Evolutionary conservation across 177 flowering plant species (phyloP), one percentile per base, ranked within the genome.

Genomic region (Vitis hybrid): DNA sequence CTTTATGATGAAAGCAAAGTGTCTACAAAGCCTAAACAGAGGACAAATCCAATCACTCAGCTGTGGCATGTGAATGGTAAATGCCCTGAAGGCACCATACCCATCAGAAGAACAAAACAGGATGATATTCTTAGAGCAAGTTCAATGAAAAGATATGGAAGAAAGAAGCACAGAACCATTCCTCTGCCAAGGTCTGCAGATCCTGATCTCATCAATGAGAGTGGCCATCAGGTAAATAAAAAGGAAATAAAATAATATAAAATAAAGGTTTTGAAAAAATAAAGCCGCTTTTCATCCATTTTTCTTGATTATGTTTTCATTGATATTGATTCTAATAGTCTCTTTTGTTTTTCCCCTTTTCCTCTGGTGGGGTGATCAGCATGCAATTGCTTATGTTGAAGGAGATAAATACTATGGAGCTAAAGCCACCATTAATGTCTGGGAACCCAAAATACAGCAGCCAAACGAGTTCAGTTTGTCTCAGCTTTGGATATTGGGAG

Each of bases 401-500:
- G 94, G 97, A 71, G 97, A 84, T 15, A 87, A 84, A 76, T 91
- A 80, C 63, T 95, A 88, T 80, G 98, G 99, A 72, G 98, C 97
- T 19, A 93, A 91, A 73, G 99, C 97, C 61, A 90, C 94, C 65
- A 93, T 95, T 8, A 95, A 95, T 72, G 96, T 93, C 2, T 95
- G 99, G 99, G 87, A 91, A 66, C 98, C 99, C 50, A 86, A 78
- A 65, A 89, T 95, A 60, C 92, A 93, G 66, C 94, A 87, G 75
- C 67, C 90, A 54, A 93, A 89, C 79, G 97, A 93, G 88, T 93
- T 91, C 81, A 95, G 99, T 81, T 81, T 93, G 81, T 93, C 98
- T 59, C 99, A 95, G 82, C 73, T 95, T 11, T 95, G 99, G 99
- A 72, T 95, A 19, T 74, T 91, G 67, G 99, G 98, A 64, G 97